These are phyloP conservation scores for Tulasnella sp. DNA, from an alignment of 768 basidiomycete species.

Conservation along the genomic window DNA sequence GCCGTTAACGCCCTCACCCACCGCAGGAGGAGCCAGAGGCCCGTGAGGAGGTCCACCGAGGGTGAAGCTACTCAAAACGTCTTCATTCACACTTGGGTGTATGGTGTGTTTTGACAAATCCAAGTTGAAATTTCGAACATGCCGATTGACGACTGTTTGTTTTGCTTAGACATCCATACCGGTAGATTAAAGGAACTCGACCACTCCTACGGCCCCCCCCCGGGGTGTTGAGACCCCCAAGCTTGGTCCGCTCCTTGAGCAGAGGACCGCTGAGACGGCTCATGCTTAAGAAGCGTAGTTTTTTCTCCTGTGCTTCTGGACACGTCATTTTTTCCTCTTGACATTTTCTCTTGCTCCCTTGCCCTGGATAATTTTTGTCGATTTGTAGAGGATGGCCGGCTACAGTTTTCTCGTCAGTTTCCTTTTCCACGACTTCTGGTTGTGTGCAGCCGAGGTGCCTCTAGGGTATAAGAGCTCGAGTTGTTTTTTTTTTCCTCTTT, in stretches of 20 bases:
- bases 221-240: conserved; percentile 12
- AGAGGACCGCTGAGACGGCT: background rate
- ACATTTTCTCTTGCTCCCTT: background rate
- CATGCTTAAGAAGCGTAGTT: background rate
- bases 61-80: conserved; percentile 12
- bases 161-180: conserved; percentile 24
- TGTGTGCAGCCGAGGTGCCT: background rate
- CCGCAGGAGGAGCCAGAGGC: background rate
- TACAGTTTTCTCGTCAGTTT: background rate
- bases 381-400: no score
- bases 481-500: background rate
- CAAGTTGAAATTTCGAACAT: background rate
- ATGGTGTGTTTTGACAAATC: background rate
- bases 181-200: conserved; percentile 34
- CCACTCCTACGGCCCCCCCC: conserved; percentile 32
- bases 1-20: background rate
- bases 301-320: background rate
- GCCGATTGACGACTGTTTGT: background rate
- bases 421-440: background rate
- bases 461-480: background rate
- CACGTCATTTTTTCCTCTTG: background rate
- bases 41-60: conserved; percentile 1
- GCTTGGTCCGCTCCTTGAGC: background rate
- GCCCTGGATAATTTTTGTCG: background rate
- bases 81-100: conserved; percentile 35